Base-by-base conservation (phyloP, 2,329 filamentous ascomycete genomes). In the Calcarisporium arbuscula region DNA sequence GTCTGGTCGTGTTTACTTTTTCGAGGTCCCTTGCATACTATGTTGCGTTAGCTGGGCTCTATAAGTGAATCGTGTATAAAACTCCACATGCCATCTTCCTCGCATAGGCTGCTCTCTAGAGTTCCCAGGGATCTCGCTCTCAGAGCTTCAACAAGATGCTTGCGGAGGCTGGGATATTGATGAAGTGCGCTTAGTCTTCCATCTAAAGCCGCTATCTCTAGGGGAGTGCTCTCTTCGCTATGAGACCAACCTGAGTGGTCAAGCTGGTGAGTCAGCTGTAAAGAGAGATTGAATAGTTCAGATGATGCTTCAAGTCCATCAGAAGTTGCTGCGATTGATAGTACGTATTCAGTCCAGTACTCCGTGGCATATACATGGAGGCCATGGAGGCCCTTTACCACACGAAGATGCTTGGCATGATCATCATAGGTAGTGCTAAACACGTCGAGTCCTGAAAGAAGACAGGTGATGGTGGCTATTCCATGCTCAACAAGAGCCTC, bases 311-410 rank as follows among this genome's bases (percentile, higher is more conserved):
- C 14, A 22, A 32, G 18, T 8, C 14, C n/a, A 23, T 22, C 14
- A 12, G 30, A 32, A 2, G 20, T 16, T 15, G 16, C 8, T 30
- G 29, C 16, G 15, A 20, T 27, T 3, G 30, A 25, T 6, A 44
- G 26, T 9, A 43, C 5, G 18, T 35, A 42, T 3, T 40, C 37
- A 4, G 16, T 12, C 41, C 41, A 44, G n/a, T 29, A 28, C 8
- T 37, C 25, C 4, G 28, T 36, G 5, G 41, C 41, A 19, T 44
- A 41, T 12, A 28, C 26, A 10, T 41, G 39, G 15, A 44, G 39
- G 5, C 33, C 33, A 20, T 39, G 36, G 15, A 29, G 10, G 10
- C 41, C 36, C 12, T 25, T 23, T 5, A 39, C 10, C 4, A 38
- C 8, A 5, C 33, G 28, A 5, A 29, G 10, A 10, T 10, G 2